These are phyloP conservation scores for Celoporthe dispersa DNA, from an alignment of 2,329 filamentous ascomycete species.

Conservation along the genomic window DNA sequence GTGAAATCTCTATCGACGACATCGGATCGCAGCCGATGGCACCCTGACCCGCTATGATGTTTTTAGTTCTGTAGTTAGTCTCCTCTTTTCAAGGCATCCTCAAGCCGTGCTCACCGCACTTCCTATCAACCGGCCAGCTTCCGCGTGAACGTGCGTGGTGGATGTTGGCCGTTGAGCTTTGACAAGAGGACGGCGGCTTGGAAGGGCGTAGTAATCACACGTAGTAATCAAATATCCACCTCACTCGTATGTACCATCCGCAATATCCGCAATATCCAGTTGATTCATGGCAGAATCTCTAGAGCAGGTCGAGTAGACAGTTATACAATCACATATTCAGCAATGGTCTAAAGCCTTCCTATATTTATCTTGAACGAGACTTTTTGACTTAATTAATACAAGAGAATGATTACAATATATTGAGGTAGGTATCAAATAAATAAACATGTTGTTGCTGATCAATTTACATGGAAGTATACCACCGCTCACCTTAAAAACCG, in stretches of 20 bases:
- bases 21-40: neutral
- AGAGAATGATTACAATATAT: no score
- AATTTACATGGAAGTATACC: no score
- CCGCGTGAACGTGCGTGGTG: neutral
- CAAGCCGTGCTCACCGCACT: neutral
- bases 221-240: neutral
- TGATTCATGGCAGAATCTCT: no score
- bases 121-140: neutral
- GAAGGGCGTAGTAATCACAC: neutral
- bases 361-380: no score
- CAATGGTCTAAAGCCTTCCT: no score
- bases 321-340: no score
- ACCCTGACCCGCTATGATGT: neutral
- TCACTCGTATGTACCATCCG: neutral
- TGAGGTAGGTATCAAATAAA: no score
- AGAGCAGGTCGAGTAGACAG: no score
- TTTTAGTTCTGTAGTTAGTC: neutral
- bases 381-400: no score
- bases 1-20: slow-evolving; percentile 2
- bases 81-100: neutral
- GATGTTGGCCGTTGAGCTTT: neutral
- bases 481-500: no score
- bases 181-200: neutral
- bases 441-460: no score
- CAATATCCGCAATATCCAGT: neutral